Conservation (phyloP, 2,329 filamentous ascomycete species). For the Penicillium sp. region DNA sequence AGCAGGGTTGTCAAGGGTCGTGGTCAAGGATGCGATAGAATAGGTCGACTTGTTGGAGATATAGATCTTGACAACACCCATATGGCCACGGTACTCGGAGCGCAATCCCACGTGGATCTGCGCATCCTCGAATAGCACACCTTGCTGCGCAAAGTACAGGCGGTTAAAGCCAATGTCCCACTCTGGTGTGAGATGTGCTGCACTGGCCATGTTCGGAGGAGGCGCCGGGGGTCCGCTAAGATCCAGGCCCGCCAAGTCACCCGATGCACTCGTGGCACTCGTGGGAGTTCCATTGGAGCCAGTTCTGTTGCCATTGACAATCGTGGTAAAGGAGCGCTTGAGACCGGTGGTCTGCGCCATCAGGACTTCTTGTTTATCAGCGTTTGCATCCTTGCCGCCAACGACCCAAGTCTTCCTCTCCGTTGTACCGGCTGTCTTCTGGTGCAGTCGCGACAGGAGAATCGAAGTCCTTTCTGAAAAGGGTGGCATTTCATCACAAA, state of each 20-base stretch:
- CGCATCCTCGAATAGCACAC: slow-evolving; percentile 88
- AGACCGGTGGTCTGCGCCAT: slow-evolving; percentile 78
- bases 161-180: slow-evolving; percentile 90
- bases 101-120: slow-evolving; percentile 90
- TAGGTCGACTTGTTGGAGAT: slow-evolving; percentile 91
- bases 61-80: slow-evolving; percentile 93
- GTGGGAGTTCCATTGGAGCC: slow-evolving; percentile 37
- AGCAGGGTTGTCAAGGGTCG: slow-evolving; percentile 73
- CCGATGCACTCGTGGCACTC: slow-evolving; percentile 46
- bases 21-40: slow-evolving; percentile 85
- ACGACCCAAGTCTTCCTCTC: slow-evolving; percentile 97
- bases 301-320: slow-evolving; percentile 44
- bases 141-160: slow-evolving; percentile 74
- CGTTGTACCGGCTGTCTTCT: slow-evolving; percentile 87
- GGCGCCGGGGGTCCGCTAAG: slow-evolving; percentile 63
- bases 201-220: slow-evolving; percentile 81
- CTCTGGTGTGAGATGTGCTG: slow-evolving; percentile 86
- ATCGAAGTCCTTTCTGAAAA: slow-evolving; percentile 95
- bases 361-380: slow-evolving; percentile 72
- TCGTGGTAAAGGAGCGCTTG: slow-evolving; percentile 75
- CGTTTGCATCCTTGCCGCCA: slow-evolving; percentile 92
- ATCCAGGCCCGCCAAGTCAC: slow-evolving; percentile 79
- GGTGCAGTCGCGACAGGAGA: slow-evolving; percentile 83
- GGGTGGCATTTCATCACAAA: slow-evolving; percentile 98
- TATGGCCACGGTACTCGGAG: slow-evolving; percentile 91